Conservation (phyloP, 2,329 filamentous ascomycete species). For the Fusarium penzigii region DNA sequence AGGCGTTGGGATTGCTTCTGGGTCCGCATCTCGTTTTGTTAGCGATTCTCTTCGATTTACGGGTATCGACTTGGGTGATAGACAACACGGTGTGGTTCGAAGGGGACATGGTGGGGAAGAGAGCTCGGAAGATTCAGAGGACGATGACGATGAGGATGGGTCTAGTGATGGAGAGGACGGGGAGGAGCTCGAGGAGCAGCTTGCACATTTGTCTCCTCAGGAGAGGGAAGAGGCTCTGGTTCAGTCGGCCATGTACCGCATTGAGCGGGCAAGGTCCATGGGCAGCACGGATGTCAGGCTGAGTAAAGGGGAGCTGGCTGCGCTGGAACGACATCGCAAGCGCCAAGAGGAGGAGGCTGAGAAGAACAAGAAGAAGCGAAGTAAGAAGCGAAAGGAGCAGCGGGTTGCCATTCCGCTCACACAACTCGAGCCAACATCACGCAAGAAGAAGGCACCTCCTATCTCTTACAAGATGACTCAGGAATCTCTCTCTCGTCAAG, state of each 20-base stretch:
- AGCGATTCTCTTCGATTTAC: conserved; percentile 64
- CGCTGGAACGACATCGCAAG: conserved; percentile 69
- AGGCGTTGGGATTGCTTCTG: conserved; percentile 51
- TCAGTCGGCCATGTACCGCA: conserved; percentile 76
- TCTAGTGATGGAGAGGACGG: conserved; percentile 33
- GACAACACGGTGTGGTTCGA: conserved; percentile 39
- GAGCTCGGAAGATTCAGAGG: conserved; percentile 36
- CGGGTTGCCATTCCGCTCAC: conserved; percentile 56
- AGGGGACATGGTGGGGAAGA: conserved; percentile 23
- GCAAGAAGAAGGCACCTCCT: conserved; percentile 35
- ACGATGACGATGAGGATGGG: conserved; percentile 34
- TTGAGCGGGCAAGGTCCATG: conserved; percentile 73
- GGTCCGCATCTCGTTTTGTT: conserved; percentile 50
- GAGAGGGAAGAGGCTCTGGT: conserved; percentile 76
- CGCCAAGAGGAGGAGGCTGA: conserved; percentile 53
- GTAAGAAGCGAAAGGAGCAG: conserved; percentile 45
- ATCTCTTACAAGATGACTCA: conserved; percentile 27
- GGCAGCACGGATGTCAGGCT: conserved; percentile 80
- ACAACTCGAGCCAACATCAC: conserved; percentile 47
- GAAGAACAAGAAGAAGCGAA: conserved; percentile 33
- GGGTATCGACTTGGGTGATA: conserved; percentile 56
- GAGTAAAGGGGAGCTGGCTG: conserved; percentile 76
- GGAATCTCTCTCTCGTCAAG: conserved; percentile 40
- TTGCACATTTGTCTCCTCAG: conserved; percentile 57
- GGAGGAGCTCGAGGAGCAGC: conserved; percentile 47